Percentiles rank a stretch among this genome's conserved stretches.
Conservation (phyloP, 1,284 basidiomycete species). For the Papiliotrema flavescens region DNA sequence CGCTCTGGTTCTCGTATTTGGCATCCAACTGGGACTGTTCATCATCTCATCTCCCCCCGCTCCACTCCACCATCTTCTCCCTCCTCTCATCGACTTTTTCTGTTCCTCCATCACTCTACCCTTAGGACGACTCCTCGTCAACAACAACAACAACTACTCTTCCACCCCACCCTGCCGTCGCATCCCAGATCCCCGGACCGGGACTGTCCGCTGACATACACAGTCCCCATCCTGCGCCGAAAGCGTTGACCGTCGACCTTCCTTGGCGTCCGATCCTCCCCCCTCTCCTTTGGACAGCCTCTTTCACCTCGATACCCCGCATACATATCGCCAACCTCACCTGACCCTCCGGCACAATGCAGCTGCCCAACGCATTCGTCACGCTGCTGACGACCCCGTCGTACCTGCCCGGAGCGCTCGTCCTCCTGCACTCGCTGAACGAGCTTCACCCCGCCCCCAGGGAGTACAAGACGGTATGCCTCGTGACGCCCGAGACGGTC, state of each 20-base stretch:
- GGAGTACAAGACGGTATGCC: conserved; percentile 81
- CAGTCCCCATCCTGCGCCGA: too few relatives aligned
- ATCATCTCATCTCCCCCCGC: too few relatives aligned
- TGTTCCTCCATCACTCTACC: not conserved
- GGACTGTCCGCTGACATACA: too few relatives aligned
- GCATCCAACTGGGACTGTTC: too few relatives aligned
- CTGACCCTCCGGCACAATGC: conserved; percentile 5
- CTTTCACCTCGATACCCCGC: not conserved
- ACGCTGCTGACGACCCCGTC: conserved; percentile 84
- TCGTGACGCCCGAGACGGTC: conserved; percentile 90
- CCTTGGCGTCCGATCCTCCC: too few relatives aligned
- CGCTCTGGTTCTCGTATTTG: too few relatives aligned
- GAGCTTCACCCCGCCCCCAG: conserved; percentile 66
- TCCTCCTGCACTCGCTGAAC: conserved; percentile 74
- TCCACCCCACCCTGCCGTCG: too few relatives aligned
- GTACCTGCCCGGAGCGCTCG: conserved; percentile 89
- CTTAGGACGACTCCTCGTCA: not conserved
- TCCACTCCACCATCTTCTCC: not conserved
- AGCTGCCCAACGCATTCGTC: conserved; percentile 62
- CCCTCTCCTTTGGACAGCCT: not conserved
- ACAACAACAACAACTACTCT: too few relatives aligned
- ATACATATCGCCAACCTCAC: not conserved
- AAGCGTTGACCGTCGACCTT: too few relatives aligned
- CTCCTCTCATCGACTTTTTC: not conserved
- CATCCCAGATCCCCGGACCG: too few relatives aligned